phyloP scores from a whole-genome alignment of 768 basidiomycete species.

The Suillus bovinus region DNA sequence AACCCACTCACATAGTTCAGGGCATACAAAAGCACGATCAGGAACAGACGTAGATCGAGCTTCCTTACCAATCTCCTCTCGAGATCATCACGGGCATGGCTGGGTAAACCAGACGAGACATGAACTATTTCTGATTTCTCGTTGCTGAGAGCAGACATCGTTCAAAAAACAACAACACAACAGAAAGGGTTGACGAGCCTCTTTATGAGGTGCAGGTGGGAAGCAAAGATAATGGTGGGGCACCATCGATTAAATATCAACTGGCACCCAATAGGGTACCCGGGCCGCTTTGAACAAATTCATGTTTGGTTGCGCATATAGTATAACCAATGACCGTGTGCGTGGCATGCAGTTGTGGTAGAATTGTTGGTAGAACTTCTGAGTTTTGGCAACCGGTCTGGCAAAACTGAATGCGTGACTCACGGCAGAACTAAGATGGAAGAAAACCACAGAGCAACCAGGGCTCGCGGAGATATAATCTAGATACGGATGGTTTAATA shows the following conservation, averaged over 20 bases:
- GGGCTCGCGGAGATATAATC: neutral
- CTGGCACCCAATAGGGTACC: neutral
- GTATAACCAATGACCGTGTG: neutral
- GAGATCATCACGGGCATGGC: neutral
- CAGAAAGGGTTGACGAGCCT: neutral
- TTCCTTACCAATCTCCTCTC: conserved; percentile 7
- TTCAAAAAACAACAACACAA: neutral
- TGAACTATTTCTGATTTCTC: neutral
- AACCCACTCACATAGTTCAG: conserved; percentile 10
- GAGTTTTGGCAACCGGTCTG: neutral
- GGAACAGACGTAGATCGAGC: conserved; percentile 1
- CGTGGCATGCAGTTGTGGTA: neutral
- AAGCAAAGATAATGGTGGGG: neutral
- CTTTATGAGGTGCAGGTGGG: neutral
- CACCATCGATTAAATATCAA: neutral
- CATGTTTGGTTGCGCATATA: neutral
- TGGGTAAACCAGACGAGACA: neutral
- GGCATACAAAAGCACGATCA: conserved; percentile 2
- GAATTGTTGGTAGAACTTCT: neutral
- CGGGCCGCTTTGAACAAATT: neutral
- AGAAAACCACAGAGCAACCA: neutral
- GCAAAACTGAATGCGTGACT: neutral
- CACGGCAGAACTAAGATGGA: neutral
- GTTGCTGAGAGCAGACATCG: neutral
- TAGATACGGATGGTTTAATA: neutral